Base-by-base conservation (phyloP, 495 filamentous ascomycete genomes). In the Penicillium dipodomyicola region DNA sequence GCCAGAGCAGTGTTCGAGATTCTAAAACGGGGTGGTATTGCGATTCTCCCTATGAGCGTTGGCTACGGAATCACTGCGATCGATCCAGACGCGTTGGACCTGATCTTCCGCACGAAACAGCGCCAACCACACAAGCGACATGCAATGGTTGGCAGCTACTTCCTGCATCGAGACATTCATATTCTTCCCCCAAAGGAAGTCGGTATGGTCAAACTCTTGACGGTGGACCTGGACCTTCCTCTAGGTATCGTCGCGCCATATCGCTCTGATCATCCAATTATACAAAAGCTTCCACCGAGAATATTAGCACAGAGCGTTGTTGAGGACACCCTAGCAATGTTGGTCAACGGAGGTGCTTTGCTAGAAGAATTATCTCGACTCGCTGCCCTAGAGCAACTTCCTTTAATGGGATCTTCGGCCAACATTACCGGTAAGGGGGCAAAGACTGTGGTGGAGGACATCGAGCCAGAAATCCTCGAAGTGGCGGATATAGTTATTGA, bases 401-500 rank as follows among this genome's bases (percentile, higher is more conserved):
- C 58, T 15, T 14, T 67, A 5, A 48, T 71, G 44, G 64, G 68
- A 0, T 69, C 68, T 0, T 71, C 68, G 10, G 68, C 67, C 7
- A 71, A 71, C 40, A 20, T 71, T 2, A 64, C 62, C 0, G 64
- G 62, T 2, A 56, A 44, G 33, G 68, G 70, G n/a, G 65, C 65
- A 1, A 72, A 72, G 47, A 41, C 46, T 5, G 23, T 46, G 0
- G 62, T 72, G 2, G 67, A 69, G 15, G 68, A 72, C 19, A 69
- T 74, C 17, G 65, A 72, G 43, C 54, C 58, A 11, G 70, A 72
- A 23, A 60, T 72, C 17, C 43, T 40, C 9, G 46, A 25, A 1
- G 61, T 49, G 0, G 70, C 68, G 4, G 65, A 68, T 54, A 65
- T 72, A 40, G 55, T 73, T 6, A 52, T 73, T 23, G 65, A 74